Evolutionary conservation across 768 basidiomycete species (phyloP), one percentile per base, ranked within the genome.

Genomic region (Rhizopogon vulgaris): DNA sequence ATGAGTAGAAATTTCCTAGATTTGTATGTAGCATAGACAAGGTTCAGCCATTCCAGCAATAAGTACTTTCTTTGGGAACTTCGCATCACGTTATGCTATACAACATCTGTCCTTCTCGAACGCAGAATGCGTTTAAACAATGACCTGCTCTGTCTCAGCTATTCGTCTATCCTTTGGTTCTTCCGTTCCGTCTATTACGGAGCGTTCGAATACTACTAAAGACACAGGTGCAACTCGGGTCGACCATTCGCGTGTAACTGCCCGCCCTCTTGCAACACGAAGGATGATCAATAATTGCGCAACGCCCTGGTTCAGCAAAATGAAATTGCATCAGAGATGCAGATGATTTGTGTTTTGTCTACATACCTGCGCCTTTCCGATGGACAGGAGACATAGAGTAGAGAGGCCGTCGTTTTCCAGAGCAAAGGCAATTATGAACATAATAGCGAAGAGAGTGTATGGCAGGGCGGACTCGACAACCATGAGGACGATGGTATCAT

Each of bases 391-490:
- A 10, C 71, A 60, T 3, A 70, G 54, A 48, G 71, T 70, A n/a
- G 60, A 59, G 11, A 69, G n/a, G 18, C 40, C 40, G 3, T 62
- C 46, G 6, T 54, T 60, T 38, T 63, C 52, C 1, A 62, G 12
- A 1, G 60, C 64, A 43, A 63, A 74, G 2, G 64, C 50, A 11
- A 71, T 24, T 25, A 74, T 54, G 53, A 70, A 73, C 14, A 70
- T 39, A 8, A 72, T 30, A 10, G 56, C 60, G 24, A 64, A 52
- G 1, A 55, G 38, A 1, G 65, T 43, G 45, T 70, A 71, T 12
- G 65, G 38, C 1, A 63, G 54, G 2, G 72, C 69, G 9, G 66
- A 69, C 48, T 74, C 73, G 52, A 74, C 52, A 17, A 72, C 49
- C 63, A 74, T 71, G 18, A 61, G 55, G 1, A 57, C 54, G 0